Percentiles rank a stretch among this genome's conserved stretches.
Conservation (phyloP, 192 early-diverging fungal species). For the Entophlyctis helioformis region DNA sequence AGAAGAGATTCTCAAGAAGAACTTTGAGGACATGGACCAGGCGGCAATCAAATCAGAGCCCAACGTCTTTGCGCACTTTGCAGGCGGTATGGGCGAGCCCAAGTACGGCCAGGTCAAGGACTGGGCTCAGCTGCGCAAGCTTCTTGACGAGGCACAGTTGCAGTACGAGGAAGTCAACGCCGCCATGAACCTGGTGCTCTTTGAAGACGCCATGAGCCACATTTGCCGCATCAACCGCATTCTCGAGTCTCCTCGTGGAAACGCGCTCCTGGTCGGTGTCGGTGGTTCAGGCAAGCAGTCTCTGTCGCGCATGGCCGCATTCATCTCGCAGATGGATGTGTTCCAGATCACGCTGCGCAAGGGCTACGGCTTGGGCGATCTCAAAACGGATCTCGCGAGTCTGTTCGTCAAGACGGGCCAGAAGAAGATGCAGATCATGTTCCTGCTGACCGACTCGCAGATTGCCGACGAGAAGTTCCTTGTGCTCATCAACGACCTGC, state of each 20-base stretch:
- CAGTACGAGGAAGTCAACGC: constrained; percentile 55
- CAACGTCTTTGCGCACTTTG: constrained; percentile 49
- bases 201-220: constrained; percentile 57
- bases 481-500: constrained; percentile 52
- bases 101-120: constrained; percentile 49
- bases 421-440: constrained; percentile 53
- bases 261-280: constrained; percentile 51
- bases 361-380: constrained; percentile 44
- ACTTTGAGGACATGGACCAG: constrained; percentile 51
- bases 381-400: constrained; percentile 40
- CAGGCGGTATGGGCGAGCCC: constrained; percentile 42
- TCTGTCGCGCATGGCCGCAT: constrained; percentile 45
- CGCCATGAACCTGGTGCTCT: constrained; percentile 50
- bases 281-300: constrained; percentile 54
- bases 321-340: constrained; percentile 54
- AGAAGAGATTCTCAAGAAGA: constrained; percentile 45
- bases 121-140: constrained; percentile 33
- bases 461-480: constrained; percentile 56
- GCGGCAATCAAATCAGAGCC: constrained; percentile 39
- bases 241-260: constrained; percentile 47
- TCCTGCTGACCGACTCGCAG: constrained; percentile 50
- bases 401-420: constrained; percentile 48
- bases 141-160: constrained; percentile 47
- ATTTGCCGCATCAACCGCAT: constrained; percentile 54
- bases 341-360: constrained; percentile 56